Evolutionary conservation across 2,329 filamentous ascomycete genomes (phyloP), one percentile per base, ranked within the genome.

Genomic region (Thelonectria discophora): DNA sequence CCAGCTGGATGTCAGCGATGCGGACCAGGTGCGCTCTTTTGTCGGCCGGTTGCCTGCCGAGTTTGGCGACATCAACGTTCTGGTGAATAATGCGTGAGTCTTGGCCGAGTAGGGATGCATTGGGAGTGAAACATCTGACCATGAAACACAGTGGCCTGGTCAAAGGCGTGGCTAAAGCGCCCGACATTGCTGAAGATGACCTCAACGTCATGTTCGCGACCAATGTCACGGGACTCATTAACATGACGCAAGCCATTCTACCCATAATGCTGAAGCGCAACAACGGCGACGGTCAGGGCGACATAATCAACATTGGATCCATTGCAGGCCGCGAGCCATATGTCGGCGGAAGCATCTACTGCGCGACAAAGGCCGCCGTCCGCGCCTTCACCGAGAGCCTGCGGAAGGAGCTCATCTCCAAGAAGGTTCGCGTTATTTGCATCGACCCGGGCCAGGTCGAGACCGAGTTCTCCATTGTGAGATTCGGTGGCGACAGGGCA

Each of bases 301-400:
- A 98, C 75, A 94, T 99, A 74, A 97, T 99, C 81, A 98, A 97
- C 75, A 81, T 97, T 73, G 93, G 93, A 60, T 93, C 89, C 65
- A 94, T 97, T 73, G 94, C 94, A 5, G 94, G 93, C n/a, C 86
- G 93, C 50, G 93, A 97, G 72, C 85, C 91, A 2, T 97, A 97
- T 75, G 82, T 87, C 1, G 92, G 93, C 46, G 94, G 93, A 27
- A 88, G 89, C 75, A 95, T 97, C 73, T 97, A 97, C 84, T 97
- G 93, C 77, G 92, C 93, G 0, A 93, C 91, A 61, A 97, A 97
- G 79, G 92, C 93, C 10, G 93, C 94, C 0, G 90, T 97, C 49
- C 87, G 90, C 67, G 89, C 85, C 59, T 97, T 97, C 78, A 94
- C 92, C 0, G 93, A 97, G 55, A 85, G 90, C 9, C 77, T 97